Base-by-base conservation (phyloP, 495 filamentous ascomycete species). In the Hypoxylon lienhwacheense region DNA sequence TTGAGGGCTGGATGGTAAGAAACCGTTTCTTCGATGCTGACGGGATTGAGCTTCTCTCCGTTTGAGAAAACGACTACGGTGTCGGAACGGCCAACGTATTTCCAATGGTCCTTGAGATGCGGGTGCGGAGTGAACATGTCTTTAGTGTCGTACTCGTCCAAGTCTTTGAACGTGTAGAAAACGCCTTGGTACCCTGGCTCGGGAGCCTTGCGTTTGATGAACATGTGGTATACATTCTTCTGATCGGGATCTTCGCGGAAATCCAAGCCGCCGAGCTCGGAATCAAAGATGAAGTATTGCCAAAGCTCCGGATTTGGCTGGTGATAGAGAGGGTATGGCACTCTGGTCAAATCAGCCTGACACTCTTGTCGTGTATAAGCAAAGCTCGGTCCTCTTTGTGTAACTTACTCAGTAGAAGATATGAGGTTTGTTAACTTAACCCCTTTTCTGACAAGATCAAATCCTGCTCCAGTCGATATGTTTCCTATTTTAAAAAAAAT, bases 11-110 rank as follows among this genome's bases (percentile, higher is more conserved):
- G 70, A 47, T 81, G 73, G 3, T 55, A 58, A 35, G 55, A 48
- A 4, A 85, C 48, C 3, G 61, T 64, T n/a, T 61, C 49, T 47
- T 88, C 83, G 31, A 82, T 75, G 0, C 70, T 66, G 8, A 78
- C 62, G 0, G 84, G 82, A 60, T 85, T 85, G 6, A 81, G 63
- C 63, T 85, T 87, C 61, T 86, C 81, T 10, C 82, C 84, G 62
- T 80, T 86, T 10, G 72, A 76, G 45, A 86, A 78, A 2, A 85
- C 82, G 41, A 87, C 80, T 29, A 85, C 68, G 59, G 84, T 82
- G 55, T 87, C 84, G 3, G 66, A 52, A 6, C 84, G 75, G 4
- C 80, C 78, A 17, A 59, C 47, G 49, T 77, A 81, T 7, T 65
- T 58, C 81, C 79, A 86, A 17, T 75, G 49, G 21, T 77, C 63